Base-by-base conservation (phyloP, 345 rosid genomes). In the Populus davidiana region DNA sequence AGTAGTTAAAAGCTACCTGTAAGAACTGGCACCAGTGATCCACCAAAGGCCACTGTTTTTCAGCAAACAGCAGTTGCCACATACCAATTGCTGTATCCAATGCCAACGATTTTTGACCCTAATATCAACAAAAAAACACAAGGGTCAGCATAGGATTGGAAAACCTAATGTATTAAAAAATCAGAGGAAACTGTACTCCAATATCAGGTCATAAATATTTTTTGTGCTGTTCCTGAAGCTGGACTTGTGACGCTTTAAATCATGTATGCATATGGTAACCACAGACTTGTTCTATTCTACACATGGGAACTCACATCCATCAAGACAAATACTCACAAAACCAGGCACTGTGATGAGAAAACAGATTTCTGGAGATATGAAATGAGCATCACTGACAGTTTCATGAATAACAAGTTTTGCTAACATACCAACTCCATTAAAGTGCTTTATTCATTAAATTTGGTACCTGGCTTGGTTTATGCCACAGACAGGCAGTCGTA, bases 51-150 rank as follows among this genome's bases (percentile, higher is more conserved):
- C 99, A 93, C 52, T 89, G 96, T 81, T 85, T 93, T 79, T 96
- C 99, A 77, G 97, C 97, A 87, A 96, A 93, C 52, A 96, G 85
- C 85, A 96, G 82, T 81, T 96, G 97, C 99, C 99, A 96, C 99
- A 96, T 93, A 44, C 98, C 99, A 67, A 96, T 93, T 61, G 98
- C 98, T n/a, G 98, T 91, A 86, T 96, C 99, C 83, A 96, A 76
- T 79, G 99, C 99, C 65, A 96, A 85, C 73, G 99, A 93, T 80
- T 96, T 96, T 83, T 96, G 98, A 76, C 99, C 99, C 98, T 96
- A 89, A 77, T 79, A 66, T 54, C 47, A 74, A 49, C 50, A 56
- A 54, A 31, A 49, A 63, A 68, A 41, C 66, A 5, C 17, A 23
- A 70, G 27, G 18, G 14, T 33, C 35, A 13, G 31, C 38, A 71